phyloP scores from a whole-genome alignment of 306 rosid species.

The Dryas alaskensis region DNA sequence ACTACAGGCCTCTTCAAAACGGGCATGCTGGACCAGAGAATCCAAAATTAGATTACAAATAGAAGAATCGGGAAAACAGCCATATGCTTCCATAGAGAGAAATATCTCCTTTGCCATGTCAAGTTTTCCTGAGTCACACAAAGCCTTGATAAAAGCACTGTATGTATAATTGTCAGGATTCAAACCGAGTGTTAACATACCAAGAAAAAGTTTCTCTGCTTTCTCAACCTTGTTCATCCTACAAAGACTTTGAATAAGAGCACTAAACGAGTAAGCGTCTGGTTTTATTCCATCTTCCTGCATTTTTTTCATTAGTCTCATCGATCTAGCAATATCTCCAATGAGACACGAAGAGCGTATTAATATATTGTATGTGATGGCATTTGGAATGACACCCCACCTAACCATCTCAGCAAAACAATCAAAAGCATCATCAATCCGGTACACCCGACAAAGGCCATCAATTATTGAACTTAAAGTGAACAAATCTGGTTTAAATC shows the following conservation, averaged over 20 bases:
- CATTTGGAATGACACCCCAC: slow-evolving; percentile 74
- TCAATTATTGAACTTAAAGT: slow-evolving; percentile 75
- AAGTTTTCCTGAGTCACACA: slow-evolving; percentile 52
- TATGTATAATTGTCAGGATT: slow-evolving; percentile 63
- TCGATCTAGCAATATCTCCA: slow-evolving; percentile 57
- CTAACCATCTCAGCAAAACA: slow-evolving; percentile 77
- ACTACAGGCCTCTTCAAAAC: slow-evolving; percentile 45
- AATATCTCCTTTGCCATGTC: slow-evolving; percentile 69
- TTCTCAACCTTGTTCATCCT: slow-evolving; percentile 57
- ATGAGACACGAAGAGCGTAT: slow-evolving; percentile 56
- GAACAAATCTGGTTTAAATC: slow-evolving; percentile 66
- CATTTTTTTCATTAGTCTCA: slow-evolving; percentile 61
- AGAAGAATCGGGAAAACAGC: slow-evolving; percentile 60
- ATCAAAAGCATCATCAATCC: slow-evolving; percentile 57
- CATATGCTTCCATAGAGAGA: slow-evolving; percentile 59
- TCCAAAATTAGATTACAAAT: slow-evolving; percentile 50
- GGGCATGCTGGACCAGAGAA: slow-evolving; percentile 34
- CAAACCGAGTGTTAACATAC: slow-evolving; percentile 57
- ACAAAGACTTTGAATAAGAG: slow-evolving; percentile 60
- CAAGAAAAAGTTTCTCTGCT: slow-evolving; percentile 54
- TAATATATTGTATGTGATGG: slow-evolving; percentile 62
- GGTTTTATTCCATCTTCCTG: slow-evolving; percentile 63
- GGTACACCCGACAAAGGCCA: slow-evolving; percentile 62
- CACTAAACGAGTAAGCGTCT: slow-evolving; percentile 60
- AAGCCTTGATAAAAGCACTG: slow-evolving; percentile 56